phyloP scores from a whole-genome alignment of 1,284 basidiomycete genomes.

The Malassezia restricta region DNA sequence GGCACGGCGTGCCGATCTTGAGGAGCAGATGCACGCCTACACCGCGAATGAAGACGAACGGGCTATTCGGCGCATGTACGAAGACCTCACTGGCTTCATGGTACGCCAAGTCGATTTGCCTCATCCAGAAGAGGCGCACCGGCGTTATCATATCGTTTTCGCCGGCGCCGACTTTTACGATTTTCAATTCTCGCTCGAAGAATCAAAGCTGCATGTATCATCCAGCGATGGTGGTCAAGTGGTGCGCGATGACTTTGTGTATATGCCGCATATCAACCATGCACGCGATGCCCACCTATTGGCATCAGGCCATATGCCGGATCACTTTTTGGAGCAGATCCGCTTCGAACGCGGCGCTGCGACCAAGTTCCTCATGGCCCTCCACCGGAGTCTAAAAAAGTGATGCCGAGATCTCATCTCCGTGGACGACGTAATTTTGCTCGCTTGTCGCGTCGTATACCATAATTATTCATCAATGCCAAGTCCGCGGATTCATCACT shows the following conservation, averaged over 20 bases:
- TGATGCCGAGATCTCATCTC: background rate
- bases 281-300: slow-evolving; percentile 26
- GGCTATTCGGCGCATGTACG: slow-evolving; percentile 39
- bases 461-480: background rate
- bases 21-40: background rate
- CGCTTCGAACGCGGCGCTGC: slow-evolving; percentile 21
- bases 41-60: slow-evolving; percentile 20
- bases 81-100: slow-evolving; percentile 41
- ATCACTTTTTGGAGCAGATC: slow-evolving; percentile 19
- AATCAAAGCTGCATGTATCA: slow-evolving; percentile 11
- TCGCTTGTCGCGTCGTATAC: background rate
- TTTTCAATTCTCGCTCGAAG: slow-evolving; percentile 35
- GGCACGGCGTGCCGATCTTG: background rate
- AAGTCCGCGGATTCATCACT: background rate
- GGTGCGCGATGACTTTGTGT: slow-evolving; percentile 34
- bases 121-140: slow-evolving; percentile 8
- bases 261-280: slow-evolving; percentile 35
- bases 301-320: slow-evolving; percentile 12
- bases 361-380: slow-evolving; percentile 17
- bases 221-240: background rate
- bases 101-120: slow-evolving; percentile 26
- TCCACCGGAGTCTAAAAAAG: slow-evolving; percentile 18
- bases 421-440: background rate
- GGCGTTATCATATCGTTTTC: slow-evolving; percentile 32
- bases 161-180: slow-evolving; percentile 34